Percentiles rank a stretch among this genome's conserved stretches.
Conservation (phyloP, 768 basidiomycete species). For the Lentinula sp. region DNA sequence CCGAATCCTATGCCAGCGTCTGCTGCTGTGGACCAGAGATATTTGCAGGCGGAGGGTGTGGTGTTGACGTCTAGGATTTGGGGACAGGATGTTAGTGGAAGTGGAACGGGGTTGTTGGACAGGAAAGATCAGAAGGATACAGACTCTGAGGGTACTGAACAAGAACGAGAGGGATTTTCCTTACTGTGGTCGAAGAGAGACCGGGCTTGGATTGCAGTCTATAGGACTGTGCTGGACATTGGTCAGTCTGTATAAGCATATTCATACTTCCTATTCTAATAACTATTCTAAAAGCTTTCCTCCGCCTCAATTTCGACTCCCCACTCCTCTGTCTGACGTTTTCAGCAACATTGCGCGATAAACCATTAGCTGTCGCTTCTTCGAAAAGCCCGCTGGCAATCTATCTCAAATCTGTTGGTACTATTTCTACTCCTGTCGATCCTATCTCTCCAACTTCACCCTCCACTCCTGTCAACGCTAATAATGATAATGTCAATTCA, state of each 20-base stretch:
- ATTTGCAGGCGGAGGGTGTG: conserved; percentile 74
- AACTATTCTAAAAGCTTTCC: conserved; percentile 48
- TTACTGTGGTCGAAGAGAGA: conserved; percentile 61
- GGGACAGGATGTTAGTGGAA: conserved; percentile 48
- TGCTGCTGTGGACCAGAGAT: conserved; percentile 66
- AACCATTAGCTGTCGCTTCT: conserved; percentile 42
- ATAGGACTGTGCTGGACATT: conserved; percentile 70
- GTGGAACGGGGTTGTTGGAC: not conserved
- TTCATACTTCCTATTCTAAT: not conserved
- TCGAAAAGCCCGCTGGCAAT: conserved; percentile 33
- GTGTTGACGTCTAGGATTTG: conserved; percentile 66
- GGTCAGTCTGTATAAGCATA: conserved; percentile 41
- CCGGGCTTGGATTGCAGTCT: conserved; percentile 73
- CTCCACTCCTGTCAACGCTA: conserved; percentile 24
- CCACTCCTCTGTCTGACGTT: conserved; percentile 82
- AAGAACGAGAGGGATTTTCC: conserved; percentile 47
- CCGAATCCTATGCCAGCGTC: conserved; percentile 81
- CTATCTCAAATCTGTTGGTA: conserved; percentile 31
- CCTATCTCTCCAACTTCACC: conserved; percentile 24
- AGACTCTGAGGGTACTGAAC: not conserved
- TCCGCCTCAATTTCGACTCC: conserved; percentile 61
- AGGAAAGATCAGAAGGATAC: not conserved
- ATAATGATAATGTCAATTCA: conserved; percentile 13
- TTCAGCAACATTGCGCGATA: conserved; percentile 85
- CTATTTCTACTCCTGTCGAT: conserved; percentile 25